phyloP scores from a whole-genome alignment of 129 eudicot species.

The Smallanthus sonchifolius region DNA sequence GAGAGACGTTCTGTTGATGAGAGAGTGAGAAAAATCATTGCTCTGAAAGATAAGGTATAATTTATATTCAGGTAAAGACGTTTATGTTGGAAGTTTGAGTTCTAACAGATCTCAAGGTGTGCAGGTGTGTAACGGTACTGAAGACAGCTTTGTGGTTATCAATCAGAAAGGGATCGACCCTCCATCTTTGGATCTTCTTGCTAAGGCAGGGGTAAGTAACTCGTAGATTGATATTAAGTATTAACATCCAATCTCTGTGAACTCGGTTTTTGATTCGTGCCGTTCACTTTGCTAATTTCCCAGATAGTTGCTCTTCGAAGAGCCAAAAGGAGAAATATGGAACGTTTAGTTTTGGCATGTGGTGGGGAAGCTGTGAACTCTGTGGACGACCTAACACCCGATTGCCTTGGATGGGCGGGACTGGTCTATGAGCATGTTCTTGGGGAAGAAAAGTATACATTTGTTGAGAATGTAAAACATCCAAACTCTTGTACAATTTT shows the following conservation, averaged over 20 bases:
- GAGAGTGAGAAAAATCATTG: conserved; percentile 77
- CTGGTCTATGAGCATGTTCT: conserved; percentile 88
- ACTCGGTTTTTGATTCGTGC: background rate
- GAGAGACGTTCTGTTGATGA: conserved; percentile 92
- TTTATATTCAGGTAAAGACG: background rate
- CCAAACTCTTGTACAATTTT: conserved; percentile 86
- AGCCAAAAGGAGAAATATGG: conserved; percentile 92
- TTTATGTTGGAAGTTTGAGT: background rate
- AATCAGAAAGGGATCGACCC: conserved; percentile 95
- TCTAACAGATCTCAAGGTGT: background rate
- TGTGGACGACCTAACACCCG: conserved; percentile 81
- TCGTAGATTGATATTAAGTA: background rate
- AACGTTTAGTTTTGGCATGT: conserved; percentile 77
- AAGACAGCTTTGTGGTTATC: conserved; percentile 71
- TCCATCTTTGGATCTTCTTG: conserved; percentile 84
- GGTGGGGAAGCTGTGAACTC: conserved; percentile 96
- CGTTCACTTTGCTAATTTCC: conserved; percentile 7
- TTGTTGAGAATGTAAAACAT: conserved; percentile 84
- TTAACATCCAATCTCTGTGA: background rate
- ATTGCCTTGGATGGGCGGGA: conserved; percentile 93
- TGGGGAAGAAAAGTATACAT: conserved; percentile 89
- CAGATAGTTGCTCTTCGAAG: conserved; percentile 88
- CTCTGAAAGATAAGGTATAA: conserved; percentile 71
- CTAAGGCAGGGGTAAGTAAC: conserved; percentile 77
- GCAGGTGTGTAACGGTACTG: conserved; percentile 68